Conservation (phyloP, 169 alveolate species). For the Condylostoma magnum region DNA sequence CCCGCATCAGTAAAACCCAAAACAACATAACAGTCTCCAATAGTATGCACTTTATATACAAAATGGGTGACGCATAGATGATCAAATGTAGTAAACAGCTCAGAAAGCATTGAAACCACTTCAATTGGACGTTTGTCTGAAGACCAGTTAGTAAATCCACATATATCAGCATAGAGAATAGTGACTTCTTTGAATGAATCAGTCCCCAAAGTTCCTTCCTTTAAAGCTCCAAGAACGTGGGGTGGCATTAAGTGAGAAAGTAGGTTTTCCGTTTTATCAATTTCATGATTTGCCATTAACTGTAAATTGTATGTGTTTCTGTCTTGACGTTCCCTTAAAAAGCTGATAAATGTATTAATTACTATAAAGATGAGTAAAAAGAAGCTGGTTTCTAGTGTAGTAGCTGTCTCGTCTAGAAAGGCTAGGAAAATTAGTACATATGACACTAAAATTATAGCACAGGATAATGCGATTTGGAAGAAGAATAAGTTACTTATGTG, state of each 20-base stretch:
- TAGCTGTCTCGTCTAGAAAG: too few species aligned
- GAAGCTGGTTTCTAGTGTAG: too few species aligned
- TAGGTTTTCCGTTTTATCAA: slow-evolving; percentile 20
- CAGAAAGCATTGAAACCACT: slow-evolving; percentile 61
- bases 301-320: not conserved
- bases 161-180: slow-evolving; percentile 54
- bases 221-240: slow-evolving; percentile 4
- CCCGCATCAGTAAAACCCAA: slow-evolving; percentile 74
- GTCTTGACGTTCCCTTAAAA: not conserved
- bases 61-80: slow-evolving; percentile 55
- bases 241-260: slow-evolving; percentile 24
- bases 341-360: not conserved
- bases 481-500: not conserved
- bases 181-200: slow-evolving; percentile 41
- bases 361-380: too few species aligned
- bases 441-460: too few species aligned
- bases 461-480: too few species aligned
- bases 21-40: slow-evolving; percentile 78
- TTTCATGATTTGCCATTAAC: slow-evolving; percentile 3
- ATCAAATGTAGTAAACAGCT: slow-evolving; percentile 62
- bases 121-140: slow-evolving; percentile 47
- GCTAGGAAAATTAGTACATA: too few species aligned
- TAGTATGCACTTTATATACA: slow-evolving; percentile 72
- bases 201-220: slow-evolving; percentile 31
- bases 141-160: slow-evolving; percentile 55